Conservation (phyloP, 2,329 filamentous ascomycete species). For the Ophiostoma piceae region DNA sequence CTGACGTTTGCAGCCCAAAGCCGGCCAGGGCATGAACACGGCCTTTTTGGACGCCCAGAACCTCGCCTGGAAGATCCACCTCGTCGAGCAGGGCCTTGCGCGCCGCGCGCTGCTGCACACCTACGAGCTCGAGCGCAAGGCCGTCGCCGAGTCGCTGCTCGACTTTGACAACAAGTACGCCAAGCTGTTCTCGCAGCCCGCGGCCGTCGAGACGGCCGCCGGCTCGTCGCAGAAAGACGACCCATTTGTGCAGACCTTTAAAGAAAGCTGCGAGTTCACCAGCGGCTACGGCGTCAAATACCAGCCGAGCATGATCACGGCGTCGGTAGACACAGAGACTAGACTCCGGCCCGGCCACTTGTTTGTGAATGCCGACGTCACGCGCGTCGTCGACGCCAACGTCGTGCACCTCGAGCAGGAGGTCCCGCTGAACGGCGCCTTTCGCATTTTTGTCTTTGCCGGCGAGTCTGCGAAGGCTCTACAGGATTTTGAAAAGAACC, state of each 20-base stretch:
- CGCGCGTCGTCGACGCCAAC: conserved; percentile 81
- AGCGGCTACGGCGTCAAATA: conserved; percentile 89
- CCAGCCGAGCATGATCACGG: conserved; percentile 70
- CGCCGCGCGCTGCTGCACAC: conserved; percentile 69
- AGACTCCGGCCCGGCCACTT: conserved; percentile 69
- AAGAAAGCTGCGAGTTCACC: conserved; percentile 86
- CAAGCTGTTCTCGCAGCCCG: conserved; percentile 79
- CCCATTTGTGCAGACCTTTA: conserved; percentile 84
- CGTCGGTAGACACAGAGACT: conserved; percentile 29
- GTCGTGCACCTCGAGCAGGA: conserved; percentile 87
- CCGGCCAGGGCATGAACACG: conserved; percentile 75
- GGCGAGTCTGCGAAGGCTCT: conserved; percentile 52
- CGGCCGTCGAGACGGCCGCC: conserved; percentile 50
- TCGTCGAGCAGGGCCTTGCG: conserved; percentile 78
- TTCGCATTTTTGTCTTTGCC: conserved; percentile 81
- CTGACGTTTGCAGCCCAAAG: conserved; percentile 55
- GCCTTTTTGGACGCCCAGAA: conserved; percentile 79
- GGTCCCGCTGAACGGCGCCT: conserved; percentile 80
- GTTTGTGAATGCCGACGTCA: conserved; percentile 74
- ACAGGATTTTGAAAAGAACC: conserved; percentile 60
- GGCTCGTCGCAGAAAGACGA: conserved; percentile 33
- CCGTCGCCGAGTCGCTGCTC: conserved; percentile 76
- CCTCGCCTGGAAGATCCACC: conserved; percentile 92
- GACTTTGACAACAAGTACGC: conserved; percentile 87
- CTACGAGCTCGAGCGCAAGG: conserved; percentile 80